Base-by-base conservation (phyloP, 2,329 filamentous ascomycete genomes). In the Aspergillus caelatus region DNA sequence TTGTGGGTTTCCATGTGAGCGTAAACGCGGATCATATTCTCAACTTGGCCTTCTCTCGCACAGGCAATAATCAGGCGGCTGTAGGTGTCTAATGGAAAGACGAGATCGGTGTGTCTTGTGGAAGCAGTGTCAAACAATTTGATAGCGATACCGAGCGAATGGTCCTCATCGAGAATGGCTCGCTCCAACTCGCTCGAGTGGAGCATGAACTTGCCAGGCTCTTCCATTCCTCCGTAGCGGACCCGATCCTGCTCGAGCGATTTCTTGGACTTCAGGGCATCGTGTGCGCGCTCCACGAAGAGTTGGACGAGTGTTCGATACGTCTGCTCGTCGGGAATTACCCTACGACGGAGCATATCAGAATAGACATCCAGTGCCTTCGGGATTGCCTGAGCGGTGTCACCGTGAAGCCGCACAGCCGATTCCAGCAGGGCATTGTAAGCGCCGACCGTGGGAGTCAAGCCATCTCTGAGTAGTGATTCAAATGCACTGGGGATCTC, bases 331-430 rank as follows among this genome's bases (percentile, higher is more conserved):
- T 97, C 90, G 9, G 94, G 94, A 23, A 86, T 81, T 28, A 98
- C 89, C 70, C 90, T 90, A 68, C 94, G 91, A 68, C 90, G 89
- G 70, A 97, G 88, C 95, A 99, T 98, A 76, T 98, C 94, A 19
- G 93, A 91, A 78, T 98, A 99, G 58, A 99, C 91, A 80, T 97
- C 94, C 58, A 98, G 85, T 6, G 93, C 93, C 81, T 96, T 96
- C 65, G 93, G 90, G 16, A 96, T 92, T 58, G 95, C 88, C 80
- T 96, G 91, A 60, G 91, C 90, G 78, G 89, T 91, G 77, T 92
- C 89, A 28, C 85, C 84, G 9, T 94, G 92, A 21, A 97, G 86
- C 70, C 92, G 86, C 65, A 97, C 92, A 16, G 93, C 93, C 7
- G 95, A 92, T 71, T 89, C 85, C 50, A 99, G 83, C 52, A 99